Conservation (phyloP, 768 basidiomycete genomes). For the Exsudoporus frostii region DNA sequence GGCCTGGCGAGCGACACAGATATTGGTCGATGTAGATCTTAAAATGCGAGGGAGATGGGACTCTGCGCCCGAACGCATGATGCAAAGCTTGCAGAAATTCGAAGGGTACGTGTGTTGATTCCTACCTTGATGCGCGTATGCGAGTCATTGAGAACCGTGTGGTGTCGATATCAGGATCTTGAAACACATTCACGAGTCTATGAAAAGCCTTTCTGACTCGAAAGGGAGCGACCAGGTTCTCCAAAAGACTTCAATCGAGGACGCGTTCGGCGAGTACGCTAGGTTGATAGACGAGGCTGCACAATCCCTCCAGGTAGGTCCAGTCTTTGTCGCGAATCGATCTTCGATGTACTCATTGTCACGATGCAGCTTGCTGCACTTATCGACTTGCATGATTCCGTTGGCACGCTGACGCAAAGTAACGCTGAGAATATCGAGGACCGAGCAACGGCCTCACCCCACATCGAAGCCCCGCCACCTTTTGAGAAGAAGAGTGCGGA, state of each 20-base stretch:
- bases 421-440: not conserved
- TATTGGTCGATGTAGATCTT: conserved; percentile 42
- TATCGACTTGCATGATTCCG: conserved; percentile 44
- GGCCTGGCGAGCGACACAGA: conserved; percentile 39
- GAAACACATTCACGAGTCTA: conserved; percentile 37
- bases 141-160: not conserved
- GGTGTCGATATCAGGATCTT: conserved; percentile 31
- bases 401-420: conserved; percentile 24
- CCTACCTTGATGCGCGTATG: not conserved
- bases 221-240: conserved; percentile 43
- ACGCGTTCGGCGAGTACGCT: conserved; percentile 34
- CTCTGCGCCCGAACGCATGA: conserved; percentile 37
- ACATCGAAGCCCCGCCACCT: conserved; percentile 16
- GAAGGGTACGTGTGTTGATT: conserved; percentile 33
- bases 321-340: not conserved
- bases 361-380: conserved; percentile 40
- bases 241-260: conserved; percentile 40
- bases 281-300: conserved; percentile 42
- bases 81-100: conserved; percentile 40
- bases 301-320: conserved; percentile 43
- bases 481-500: conserved; percentile 11
- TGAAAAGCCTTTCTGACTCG: conserved; percentile 36
- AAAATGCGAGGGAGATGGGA: conserved; percentile 47
- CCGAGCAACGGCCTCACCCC: not conserved
- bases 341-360: not conserved